Evolutionary conservation across 1,284 basidiomycete species (phyloP), one percentile per base, ranked within the genome.

Genomic region (Mycosarcoma maydis): DNA sequence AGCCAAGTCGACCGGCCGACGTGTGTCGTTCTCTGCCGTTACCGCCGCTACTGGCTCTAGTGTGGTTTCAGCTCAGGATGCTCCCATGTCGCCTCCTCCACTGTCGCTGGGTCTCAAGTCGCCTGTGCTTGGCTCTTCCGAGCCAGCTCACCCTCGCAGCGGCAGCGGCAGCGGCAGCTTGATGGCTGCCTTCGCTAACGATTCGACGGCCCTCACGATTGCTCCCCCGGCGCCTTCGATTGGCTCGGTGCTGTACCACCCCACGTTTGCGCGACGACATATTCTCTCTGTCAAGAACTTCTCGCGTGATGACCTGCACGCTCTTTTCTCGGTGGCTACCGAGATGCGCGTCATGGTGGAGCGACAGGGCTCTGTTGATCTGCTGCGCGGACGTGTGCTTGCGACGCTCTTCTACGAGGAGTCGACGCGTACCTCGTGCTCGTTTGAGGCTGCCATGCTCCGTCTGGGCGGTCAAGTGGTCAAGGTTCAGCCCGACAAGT

Each of bases 401-500:
- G 94, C 91, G 80, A 95, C 90, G n/a, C 83, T 97, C 34, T 99
- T 99, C 86, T 99, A 95, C 83, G 96, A 99, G 82, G 92, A 96
- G 3, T 97, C 94, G 9, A 99, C 96, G 1, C 87, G 96, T 49
- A 99, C 96, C 2, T 78, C 76, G 33, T 72, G 70, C 14, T 98
- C 95, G n/a, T 99, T 99, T 80, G 95, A 99, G 82, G 91, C 95
- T 8, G 96, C 96, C 13, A 98, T 98, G 96, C 94, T 95, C 83
- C 89, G 96, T 48, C 92, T 93, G 75, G 96, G 96, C 45, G 96
- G 96, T 34, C 89, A 95, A 78, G 95, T 98, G 37, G 90, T 98
- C 24, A 87, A 90, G 62, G 87, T 98, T 43, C 87, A 88, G 45
- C 88, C 88, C 3, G 91, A 92, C 51, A 86, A 86, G 10, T 95